phyloP scores from a whole-genome alignment of 148 eudicot genomes.

The Mesembryanthemum crystallinum region DNA sequence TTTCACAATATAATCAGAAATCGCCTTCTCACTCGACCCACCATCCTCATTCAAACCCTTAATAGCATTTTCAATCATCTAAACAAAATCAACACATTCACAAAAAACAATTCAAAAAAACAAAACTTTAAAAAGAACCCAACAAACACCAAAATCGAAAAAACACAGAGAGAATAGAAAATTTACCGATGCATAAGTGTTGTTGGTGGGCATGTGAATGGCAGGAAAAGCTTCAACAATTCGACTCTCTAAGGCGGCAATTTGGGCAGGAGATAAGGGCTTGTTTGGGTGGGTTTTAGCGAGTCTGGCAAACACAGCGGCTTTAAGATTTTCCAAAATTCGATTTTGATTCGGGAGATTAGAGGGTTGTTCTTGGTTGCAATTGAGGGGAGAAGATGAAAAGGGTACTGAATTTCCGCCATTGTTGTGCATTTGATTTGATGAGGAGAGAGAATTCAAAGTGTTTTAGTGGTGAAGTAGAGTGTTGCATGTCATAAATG shows the following conservation, averaged over 20 bases:
- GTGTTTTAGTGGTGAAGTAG: no score
- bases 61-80: slow-evolving; percentile 68
- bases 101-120: background rate
- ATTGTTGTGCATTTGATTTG: background rate
- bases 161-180: background rate
- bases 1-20: slow-evolving; percentile 40
- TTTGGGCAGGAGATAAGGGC: slow-evolving; percentile 22
- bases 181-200: slow-evolving; percentile 47
- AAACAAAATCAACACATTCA: slow-evolving; percentile 1
- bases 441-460: background rate
- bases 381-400: background rate
- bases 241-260: slow-evolving; percentile 24
- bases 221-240: slow-evolving; percentile 25
- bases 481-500: no score
- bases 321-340: slow-evolving; percentile 35
- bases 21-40: slow-evolving; percentile 51
- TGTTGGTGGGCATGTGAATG: slow-evolving; percentile 40
- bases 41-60: slow-evolving; percentile 41
- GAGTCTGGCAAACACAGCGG: slow-evolving; percentile 22
- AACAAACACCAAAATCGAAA: background rate
- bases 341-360: background rate
- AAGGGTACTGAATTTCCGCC: background rate
- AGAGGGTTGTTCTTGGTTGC: slow-evolving; percentile 1
- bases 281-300: slow-evolving; percentile 27
- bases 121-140: background rate